These are phyloP conservation scores for Aspergillus olivimuriae DNA, from an alignment of 495 filamentous ascomycete genomes.

Conservation along the genomic window DNA sequence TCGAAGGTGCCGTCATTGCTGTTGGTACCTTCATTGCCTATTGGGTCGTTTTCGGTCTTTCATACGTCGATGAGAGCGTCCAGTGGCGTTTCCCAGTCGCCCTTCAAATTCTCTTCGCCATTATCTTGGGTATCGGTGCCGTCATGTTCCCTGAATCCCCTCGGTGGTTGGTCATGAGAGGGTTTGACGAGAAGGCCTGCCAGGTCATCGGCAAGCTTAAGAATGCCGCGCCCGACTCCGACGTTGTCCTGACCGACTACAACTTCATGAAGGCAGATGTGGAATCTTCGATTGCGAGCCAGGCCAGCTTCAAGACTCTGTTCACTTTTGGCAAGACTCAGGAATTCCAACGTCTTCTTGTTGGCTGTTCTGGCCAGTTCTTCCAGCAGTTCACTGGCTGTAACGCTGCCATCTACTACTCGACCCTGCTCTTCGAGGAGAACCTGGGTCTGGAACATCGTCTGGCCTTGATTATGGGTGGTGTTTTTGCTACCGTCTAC, in stretches of 20 bases:
- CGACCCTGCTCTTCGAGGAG: conserved; percentile 15
- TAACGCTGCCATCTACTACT: conserved; percentile 16
- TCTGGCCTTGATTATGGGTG: conserved; percentile 11
- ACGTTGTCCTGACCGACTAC: conserved; percentile 24
- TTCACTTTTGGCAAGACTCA: conserved; percentile 16
- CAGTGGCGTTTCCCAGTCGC: conserved; percentile 40
- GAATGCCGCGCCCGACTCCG: conserved; percentile 13
- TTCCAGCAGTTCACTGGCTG: conserved; percentile 22
- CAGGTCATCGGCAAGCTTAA: conserved; percentile 24
- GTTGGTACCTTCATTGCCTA: conserved; percentile 32
- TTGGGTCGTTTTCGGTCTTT: conserved; percentile 37
- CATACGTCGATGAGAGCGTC: conserved; percentile 25
- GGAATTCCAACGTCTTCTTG: conserved; percentile 13
- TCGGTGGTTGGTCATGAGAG: conserved; percentile 14
- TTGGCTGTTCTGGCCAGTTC: conserved; percentile 29
- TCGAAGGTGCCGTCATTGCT: conserved; percentile 44
- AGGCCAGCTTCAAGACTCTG: conserved; percentile 12
- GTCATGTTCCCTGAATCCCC: conserved; percentile 43
- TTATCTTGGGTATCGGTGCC: conserved; percentile 16
- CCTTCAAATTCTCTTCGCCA: conserved; percentile 41
- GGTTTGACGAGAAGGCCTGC: conserved; percentile 8
- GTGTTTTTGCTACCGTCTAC: conserved; percentile 36
- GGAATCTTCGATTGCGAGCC: conserved; percentile 9
- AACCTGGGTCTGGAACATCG: conserved; percentile 7
- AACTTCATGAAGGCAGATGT: conserved; percentile 22